Conservation (phyloP, 257 asterid species). For the Solanum verrucosum region DNA sequence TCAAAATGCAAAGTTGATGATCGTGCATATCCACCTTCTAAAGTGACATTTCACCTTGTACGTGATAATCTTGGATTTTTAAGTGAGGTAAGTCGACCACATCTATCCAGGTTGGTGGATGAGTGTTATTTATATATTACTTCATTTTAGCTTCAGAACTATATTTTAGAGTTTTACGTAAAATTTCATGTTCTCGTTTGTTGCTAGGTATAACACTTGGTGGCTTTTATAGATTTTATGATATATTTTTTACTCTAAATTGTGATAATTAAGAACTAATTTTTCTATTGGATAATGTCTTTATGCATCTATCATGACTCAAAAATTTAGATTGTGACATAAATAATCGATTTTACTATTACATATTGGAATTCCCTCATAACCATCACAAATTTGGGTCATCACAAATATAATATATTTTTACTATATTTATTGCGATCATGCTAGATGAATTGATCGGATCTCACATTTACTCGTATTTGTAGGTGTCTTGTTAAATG, state of each 20-base stretch:
- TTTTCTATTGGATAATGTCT: too few species aligned
- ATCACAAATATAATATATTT: too few species aligned
- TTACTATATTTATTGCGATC: too few species aligned
- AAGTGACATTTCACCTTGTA: neutral
- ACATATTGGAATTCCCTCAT: too few species aligned
- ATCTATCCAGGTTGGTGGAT: neutral
- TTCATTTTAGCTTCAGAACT: neutral
- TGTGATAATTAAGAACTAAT: too few species aligned
- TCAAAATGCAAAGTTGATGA: neutral
- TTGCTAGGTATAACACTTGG: neutral
- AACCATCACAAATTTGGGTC: too few species aligned
- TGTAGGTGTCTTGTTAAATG: neutral
- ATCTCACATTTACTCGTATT: neutral
- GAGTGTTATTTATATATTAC: neutral
- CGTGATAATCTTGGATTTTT: neutral
- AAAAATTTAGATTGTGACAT: too few species aligned
- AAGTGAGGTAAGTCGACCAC: neutral
- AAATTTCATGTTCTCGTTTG: neutral
- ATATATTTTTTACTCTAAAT: too few species aligned
- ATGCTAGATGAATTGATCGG: neutral
- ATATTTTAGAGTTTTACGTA: neutral
- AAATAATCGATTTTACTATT: too few species aligned
- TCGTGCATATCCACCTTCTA: too few species aligned
- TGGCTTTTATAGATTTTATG: too few species aligned
- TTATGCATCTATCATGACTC: too few species aligned